Percentiles rank a stretch among this genome's conserved stretches.
phyloP scores from a whole-genome alignment of 257 asterid genomes.

The Capsicum baccatum region DNA sequence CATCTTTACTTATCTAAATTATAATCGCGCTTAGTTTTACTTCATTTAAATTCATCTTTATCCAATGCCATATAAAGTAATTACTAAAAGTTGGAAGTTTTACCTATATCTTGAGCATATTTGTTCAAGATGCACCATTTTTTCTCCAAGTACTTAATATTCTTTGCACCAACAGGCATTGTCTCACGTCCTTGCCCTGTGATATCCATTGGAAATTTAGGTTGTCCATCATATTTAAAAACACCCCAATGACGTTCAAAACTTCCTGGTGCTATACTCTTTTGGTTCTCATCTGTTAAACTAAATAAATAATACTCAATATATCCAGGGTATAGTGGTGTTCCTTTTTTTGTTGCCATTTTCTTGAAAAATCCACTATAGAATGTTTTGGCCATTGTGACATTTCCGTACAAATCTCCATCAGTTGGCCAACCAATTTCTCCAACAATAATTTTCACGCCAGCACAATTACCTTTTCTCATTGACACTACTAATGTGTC shows the following conservation, averaged over 20 bases:
- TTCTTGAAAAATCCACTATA: slow-evolving; percentile 60
- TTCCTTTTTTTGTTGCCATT: slow-evolving; percentile 55
- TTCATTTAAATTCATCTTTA: not conserved
- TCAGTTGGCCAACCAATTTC: slow-evolving; percentile 92
- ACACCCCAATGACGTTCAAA: slow-evolving; percentile 84
- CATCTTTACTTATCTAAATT: not conserved
- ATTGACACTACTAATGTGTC: slow-evolving; percentile 61
- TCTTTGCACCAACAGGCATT: slow-evolving; percentile 53
- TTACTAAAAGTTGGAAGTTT: not conserved
- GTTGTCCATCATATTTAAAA: slow-evolving; percentile 64
- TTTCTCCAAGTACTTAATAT: slow-evolving; percentile 49
- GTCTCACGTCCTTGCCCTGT: slow-evolving; percentile 44
- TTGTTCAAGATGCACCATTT: slow-evolving; percentile 62
- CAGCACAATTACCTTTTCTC: slow-evolving; percentile 42
- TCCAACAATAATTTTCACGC: slow-evolving; percentile 54
- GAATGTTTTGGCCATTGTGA: slow-evolving; percentile 50
- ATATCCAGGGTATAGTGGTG: slow-evolving; percentile 54
- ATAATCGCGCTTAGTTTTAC: not conserved
- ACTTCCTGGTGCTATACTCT: slow-evolving; percentile 50
- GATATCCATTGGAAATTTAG: slow-evolving; percentile 65
- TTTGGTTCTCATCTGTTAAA: slow-evolving; percentile 64
- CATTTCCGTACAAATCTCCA: slow-evolving; percentile 49
- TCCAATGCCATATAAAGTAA: not conserved
- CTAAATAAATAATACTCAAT: slow-evolving; percentile 66
- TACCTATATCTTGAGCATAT: not conserved